Evolutionary conservation across 257 asterid genomes (phyloP), one percentile per base, ranked within the genome.

Genomic region (Nicotiana tabacum): DNA sequence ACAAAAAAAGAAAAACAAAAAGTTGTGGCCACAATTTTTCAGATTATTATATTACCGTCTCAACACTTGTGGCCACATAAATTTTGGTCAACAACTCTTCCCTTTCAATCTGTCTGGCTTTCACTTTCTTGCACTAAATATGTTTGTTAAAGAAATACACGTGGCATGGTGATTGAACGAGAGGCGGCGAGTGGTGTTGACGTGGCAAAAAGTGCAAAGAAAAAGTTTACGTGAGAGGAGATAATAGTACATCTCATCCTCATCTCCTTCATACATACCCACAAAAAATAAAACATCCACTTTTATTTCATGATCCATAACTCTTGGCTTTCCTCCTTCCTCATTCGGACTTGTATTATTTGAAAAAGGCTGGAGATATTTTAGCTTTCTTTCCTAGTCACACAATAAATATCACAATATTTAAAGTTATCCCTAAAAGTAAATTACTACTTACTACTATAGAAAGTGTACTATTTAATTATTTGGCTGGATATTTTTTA

Each of bases 111-210:
- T 27, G 15, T 2, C 80, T 76, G 64, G 24, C 80, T 76, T 27
- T 76, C 80, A 51, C 80, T 76, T 76, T 76, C 80, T 74, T 74
- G 62, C 62, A 74, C 62, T 74, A 48, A 74, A 48, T 46, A 74
- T 46, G 21, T 72, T 3, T 5, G 5, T 15, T 74, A 74, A 74
- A 51, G 12, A 76, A 74, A 76, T 76, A 51, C 43, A 76, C 65
- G 46, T 76, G 80, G 24, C 80, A 16, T 15, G 3, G 64, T 51
- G 46, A 29, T 7, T 76, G 24, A 51, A 51, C 17, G 17, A 51
- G 10, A 27, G 64, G 80, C 80, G 80, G 65, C 65, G 4, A 76
- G 17, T 76, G 29, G 24, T 15, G 46, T 51, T 76, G 80, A 76
- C 80, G 80, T 76, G 80, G 80, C 43, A 51, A 76, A 76, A 76